Base-by-base conservation (phyloP, 2,329 filamentous ascomycete species). In the Colletotrichum sp. region DNA sequence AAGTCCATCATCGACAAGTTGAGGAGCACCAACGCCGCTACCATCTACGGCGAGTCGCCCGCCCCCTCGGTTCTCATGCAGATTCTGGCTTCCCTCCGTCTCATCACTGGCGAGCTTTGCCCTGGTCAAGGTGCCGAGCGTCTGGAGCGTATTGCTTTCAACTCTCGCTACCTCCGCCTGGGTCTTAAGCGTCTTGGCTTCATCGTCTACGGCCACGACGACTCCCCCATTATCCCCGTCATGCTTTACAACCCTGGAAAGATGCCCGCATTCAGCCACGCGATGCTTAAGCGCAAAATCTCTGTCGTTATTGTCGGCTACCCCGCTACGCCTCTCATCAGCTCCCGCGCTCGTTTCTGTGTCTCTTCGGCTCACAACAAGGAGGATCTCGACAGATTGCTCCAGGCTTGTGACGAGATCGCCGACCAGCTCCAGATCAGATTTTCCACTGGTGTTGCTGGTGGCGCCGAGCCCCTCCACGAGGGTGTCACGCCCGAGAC, bases 191-290 rank as follows among this genome's bases (percentile, higher is more conserved):
- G 97, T 80, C 93, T 99, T 68, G 97, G 97, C 66, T 96, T 96
- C 87, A 99, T 99, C 83, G 94, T 98, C 71, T 98, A 98, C 83
- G 97, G 97, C 77, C 96, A 99, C 84, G 97, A 99, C 83, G 97
- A 99, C 87, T 98, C 96, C 7, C 97, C 97, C 72, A 99, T 99
- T 80, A 96, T 99, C 80, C 97, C 97, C 70, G 86, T 99, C 79
- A 91, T 98, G 82, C 92, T 99, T 32, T 99, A 98, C 90, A 95
- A 99, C 87, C 97, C 97, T n/a, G 97, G 95, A 81, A 99, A 99
- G 88, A 98, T 99, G 90, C 95, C 96, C 6, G 96, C 97, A 75
- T 99, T 99, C 86, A 98, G 96, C 66, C 97, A 98, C 84, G 97
- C 99, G 85, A 99, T 99, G 97, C 92, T 99, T 76, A 95, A 95